A percentile compares a stretch with the other conserved stretches of the same genome.
Conservation (phyloP, 2,329 filamentous ascomycete genomes). For the Stachybotrys chlorohalonatus region DNA sequence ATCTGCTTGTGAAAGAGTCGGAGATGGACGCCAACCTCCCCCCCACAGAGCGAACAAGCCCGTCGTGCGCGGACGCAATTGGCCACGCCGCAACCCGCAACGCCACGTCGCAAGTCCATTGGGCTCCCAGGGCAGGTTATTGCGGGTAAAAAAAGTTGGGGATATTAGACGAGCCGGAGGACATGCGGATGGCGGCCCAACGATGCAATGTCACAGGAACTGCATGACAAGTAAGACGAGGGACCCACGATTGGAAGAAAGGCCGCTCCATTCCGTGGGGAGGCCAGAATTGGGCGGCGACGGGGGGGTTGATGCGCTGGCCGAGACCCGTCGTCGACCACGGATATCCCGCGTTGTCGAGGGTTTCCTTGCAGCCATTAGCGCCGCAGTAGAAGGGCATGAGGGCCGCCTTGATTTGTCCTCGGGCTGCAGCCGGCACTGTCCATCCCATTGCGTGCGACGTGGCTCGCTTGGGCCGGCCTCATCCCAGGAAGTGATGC, state of each 20-base stretch:
- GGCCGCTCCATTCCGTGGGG: neutral
- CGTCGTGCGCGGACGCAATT: constrained; percentile 20
- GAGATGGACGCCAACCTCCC: neutral
- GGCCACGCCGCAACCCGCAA: constrained; percentile 9
- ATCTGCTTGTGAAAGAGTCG: neutral
- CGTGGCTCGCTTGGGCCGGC: neutral
- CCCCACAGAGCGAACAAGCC: neutral
- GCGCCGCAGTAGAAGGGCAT: neutral
- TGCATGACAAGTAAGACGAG: neutral
- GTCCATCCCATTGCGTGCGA: neutral
- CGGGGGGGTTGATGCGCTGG: neutral
- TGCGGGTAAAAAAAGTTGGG: neutral
- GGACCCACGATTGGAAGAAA: neutral
- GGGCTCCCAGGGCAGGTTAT: constrained; percentile 8
- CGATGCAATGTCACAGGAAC: constrained; percentile 4
- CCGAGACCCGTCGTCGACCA: neutral
- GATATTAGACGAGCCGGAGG: neutral
- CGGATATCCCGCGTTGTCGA: neutral
- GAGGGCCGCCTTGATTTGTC: neutral
- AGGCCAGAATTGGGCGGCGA: neutral
- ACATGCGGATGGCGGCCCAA: constrained; percentile 17
- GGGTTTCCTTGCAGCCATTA: neutral
- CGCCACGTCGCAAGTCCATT: constrained; percentile 21
- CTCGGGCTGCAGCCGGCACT: neutral
- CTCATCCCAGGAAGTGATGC: neutral